Conservation (phyloP, 805 yeast genomes). For the Metschnikowia matae region DNA sequence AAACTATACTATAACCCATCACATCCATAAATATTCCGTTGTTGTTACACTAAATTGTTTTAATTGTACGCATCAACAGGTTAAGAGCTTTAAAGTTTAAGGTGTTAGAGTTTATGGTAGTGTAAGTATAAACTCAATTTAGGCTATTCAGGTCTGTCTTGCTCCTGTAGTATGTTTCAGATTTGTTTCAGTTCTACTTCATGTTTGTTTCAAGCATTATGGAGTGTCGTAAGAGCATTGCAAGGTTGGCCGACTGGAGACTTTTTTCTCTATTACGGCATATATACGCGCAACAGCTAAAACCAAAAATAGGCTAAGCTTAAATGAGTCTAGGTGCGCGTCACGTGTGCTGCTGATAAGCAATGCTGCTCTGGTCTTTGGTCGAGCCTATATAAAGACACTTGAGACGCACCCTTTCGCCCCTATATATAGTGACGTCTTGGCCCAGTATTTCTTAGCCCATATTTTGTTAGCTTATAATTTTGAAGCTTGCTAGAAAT, state of each 20-base stretch:
- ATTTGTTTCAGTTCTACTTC: too few relatives aligned
- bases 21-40: too few relatives aligned
- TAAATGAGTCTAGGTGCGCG: background rate
- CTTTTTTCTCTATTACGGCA: background rate
- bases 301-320: background rate
- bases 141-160: too few relatives aligned
- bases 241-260: background rate
- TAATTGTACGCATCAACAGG: too few relatives aligned
- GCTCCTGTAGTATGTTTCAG: too few relatives aligned
- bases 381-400: background rate
- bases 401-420: background rate
- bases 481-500: background rate
- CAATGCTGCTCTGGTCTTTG: background rate
- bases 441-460: too few relatives aligned
- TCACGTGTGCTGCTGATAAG: constrained; percentile 1
- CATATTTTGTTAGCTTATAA: background rate
- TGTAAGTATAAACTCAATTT: too few relatives aligned
- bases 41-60: too few relatives aligned
- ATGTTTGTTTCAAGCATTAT: too few relatives aligned
- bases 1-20: too few relatives aligned
- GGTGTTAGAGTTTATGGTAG: too few relatives aligned
- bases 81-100: too few relatives aligned
- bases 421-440: background rate
- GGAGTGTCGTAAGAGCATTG: background rate
- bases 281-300: background rate